phyloP scores from a whole-genome alignment of 352 stramenopile species.

The Globisporangium ultimum region DNA sequence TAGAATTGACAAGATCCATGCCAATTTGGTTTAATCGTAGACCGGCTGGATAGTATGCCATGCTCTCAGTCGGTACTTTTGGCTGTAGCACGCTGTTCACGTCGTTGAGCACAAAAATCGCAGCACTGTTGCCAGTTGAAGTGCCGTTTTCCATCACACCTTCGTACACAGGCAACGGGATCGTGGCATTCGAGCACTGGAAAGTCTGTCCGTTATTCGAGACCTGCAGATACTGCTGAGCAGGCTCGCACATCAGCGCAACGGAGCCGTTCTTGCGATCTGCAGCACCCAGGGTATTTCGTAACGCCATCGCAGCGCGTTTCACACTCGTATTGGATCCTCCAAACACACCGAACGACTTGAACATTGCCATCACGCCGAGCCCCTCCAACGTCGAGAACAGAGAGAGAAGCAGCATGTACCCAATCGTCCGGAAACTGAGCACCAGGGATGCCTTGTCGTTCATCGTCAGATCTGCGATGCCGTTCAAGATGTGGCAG shows the following conservation, averaged over 20 bases:
- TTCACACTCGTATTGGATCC: constrained; percentile 3
- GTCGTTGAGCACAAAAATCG: constrained; percentile 31
- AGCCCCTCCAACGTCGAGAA: constrained; percentile 37
- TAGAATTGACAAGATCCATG: constrained; percentile 8
- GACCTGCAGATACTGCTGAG: constrained; percentile 35
- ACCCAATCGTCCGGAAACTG: constrained; percentile 30
- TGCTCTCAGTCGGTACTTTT: neutral
- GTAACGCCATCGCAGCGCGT: constrained; percentile 8
- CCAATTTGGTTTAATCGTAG: constrained; percentile 2
- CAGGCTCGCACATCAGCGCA: constrained; percentile 31
- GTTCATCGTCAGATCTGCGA: constrained; percentile 40
- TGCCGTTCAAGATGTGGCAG: constrained; percentile 41
- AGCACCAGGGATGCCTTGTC: constrained; percentile 30
- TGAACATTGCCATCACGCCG: constrained; percentile 23
- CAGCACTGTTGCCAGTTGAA: constrained; percentile 16
- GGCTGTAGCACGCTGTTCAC: constrained; percentile 20
- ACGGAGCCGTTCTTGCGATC: constrained; percentile 18
- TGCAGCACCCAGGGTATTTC: constrained; percentile 18
- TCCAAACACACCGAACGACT: constrained; percentile 26
- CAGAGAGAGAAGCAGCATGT: constrained; percentile 26
- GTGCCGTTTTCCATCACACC: constrained; percentile 22
- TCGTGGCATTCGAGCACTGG: constrained; percentile 40
- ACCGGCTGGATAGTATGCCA: constrained; percentile 23
- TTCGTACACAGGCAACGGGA: constrained; percentile 33
- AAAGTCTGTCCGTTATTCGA: constrained; percentile 23